phyloP scores from a whole-genome alignment of 1,284 basidiomycete genomes.

The Phellinidium pouzarii region DNA sequence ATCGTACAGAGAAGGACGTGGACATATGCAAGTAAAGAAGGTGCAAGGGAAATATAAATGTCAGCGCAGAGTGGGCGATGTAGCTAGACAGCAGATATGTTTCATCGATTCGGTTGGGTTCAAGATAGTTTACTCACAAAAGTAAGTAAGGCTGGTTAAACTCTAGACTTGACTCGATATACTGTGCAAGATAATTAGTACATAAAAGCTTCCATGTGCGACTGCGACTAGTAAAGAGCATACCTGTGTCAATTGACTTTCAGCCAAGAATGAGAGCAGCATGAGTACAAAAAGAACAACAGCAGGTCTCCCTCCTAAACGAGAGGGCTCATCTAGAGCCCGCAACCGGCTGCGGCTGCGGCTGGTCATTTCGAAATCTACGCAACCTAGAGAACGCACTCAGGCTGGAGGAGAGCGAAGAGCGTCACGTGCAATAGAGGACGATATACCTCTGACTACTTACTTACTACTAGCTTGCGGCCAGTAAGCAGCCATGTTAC shows the following conservation, averaged over 20 bases:
- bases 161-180: slow-evolving; percentile 63
- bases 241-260: slow-evolving; percentile 70
- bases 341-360: not conserved
- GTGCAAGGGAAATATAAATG: slow-evolving; percentile 66
- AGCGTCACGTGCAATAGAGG: too few species aligned
- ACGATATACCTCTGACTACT: too few species aligned
- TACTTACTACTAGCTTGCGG: too few species aligned
- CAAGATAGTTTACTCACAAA: slow-evolving; percentile 42
- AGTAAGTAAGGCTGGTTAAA: slow-evolving; percentile 75
- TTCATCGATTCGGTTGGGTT: not conserved
- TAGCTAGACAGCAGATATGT: slow-evolving; percentile 41
- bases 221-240: slow-evolving; percentile 19
- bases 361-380: too few species aligned
- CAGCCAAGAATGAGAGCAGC: slow-evolving; percentile 57
- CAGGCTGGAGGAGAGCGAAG: too few species aligned
- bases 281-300: slow-evolving; percentile 46
- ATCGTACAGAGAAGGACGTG: slow-evolving; percentile 36
- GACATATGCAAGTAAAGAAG: slow-evolving; percentile 50
- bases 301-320: slow-evolving; percentile 24
- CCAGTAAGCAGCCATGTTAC: slow-evolving; percentile 54
- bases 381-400: too few species aligned
- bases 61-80: slow-evolving; percentile 66
- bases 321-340: not conserved
- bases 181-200: slow-evolving; percentile 34
- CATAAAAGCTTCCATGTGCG: not conserved